These are phyloP conservation scores for Xylaria sp. DNA, from an alignment of 2,329 filamentous ascomycete species.

Conservation along the genomic window DNA sequence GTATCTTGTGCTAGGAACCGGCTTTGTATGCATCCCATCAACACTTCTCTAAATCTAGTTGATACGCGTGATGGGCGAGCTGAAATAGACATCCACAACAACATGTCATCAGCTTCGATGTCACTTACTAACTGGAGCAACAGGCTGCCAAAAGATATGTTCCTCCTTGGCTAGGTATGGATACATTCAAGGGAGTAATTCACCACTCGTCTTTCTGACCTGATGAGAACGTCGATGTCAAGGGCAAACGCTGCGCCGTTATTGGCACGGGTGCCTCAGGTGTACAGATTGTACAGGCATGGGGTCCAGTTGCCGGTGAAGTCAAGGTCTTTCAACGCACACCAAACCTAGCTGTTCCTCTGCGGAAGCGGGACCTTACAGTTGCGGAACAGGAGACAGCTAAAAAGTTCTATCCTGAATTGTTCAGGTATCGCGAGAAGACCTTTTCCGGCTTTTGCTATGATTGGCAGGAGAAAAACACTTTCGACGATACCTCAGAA, in stretches of 20 bases:
- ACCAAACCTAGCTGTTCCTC: constrained; percentile 68
- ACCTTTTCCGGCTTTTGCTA: constrained; percentile 66
- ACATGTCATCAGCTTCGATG: background rate
- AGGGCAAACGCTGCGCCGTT: constrained; percentile 64
- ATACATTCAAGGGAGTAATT: constrained; percentile 63
- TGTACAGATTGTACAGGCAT: constrained; percentile 68
- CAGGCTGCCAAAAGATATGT: constrained; percentile 64
- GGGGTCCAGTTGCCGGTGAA: constrained; percentile 56
- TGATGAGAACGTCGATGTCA: constrained; percentile 59
- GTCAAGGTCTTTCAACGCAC: constrained; percentile 70
- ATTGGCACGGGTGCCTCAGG: constrained; percentile 70
- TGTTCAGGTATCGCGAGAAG: constrained; percentile 59
- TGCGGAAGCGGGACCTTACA: constrained; percentile 57
- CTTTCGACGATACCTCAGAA: constrained; percentile 58
- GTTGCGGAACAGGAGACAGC: constrained; percentile 55
- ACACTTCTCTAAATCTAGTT: background rate
- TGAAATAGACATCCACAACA: background rate
- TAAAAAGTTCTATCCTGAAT: constrained; percentile 52
- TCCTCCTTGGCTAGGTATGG: constrained; percentile 64
- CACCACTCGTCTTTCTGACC: constrained; percentile 69
- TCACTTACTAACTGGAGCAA: background rate
- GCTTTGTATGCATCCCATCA: constrained; percentile 49
- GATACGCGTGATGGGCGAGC: background rate
- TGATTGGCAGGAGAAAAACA: constrained; percentile 59
- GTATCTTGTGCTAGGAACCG: constrained; percentile 59